Base-by-base conservation (phyloP, 345 rosid species). In the Euclidium syriacum region DNA sequence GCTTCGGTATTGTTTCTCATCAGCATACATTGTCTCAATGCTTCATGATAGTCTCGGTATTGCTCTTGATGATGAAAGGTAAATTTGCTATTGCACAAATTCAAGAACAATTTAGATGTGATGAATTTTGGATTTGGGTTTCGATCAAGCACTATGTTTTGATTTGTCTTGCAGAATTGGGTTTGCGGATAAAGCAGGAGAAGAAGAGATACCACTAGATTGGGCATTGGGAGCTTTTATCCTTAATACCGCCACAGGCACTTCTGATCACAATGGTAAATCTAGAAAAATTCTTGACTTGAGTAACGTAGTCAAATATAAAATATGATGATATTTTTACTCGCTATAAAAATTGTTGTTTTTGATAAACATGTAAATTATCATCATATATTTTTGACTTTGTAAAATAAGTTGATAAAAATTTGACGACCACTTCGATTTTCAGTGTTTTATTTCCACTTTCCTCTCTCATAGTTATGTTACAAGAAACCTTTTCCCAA, bases 191-290 rank as follows among this genome's bases (percentile, higher is more conserved):
- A 77, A 78, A 68, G 91, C 83, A 49, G 85, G 79, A 67, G 63
- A 77, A 63, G 83, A 71, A 60, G 12, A 74, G 52, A 76, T 79
- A 62, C 91, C 95, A 4, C 83, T 92, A 11, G 98, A 89, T 71
- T 89, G 96, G 96, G 91, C 98, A 51, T 55, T 83, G 50, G 96
- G 98, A 65, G 94, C 96, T 58, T 92, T 87, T 78, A 87, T 92
- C 72, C 72, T 87, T 73, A 83, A 80, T 29, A 82, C 77, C 68
- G 74, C 74, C 2, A 46, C 48, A 20, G 1, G 54, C 38, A 39
- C 32, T 53, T 70, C 49, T 53, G 56, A 53, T 53, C 10, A 29
- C 62, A 52, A 10, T 52, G 67, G 73, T 52, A 68, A 26, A 60
- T 68, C 62, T 41, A 60, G 73, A 68, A 69, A 69, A 61, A 18